Evolutionary conservation across 305 asterid species (phyloP).

Genomic region (Lippia alba): DNA sequence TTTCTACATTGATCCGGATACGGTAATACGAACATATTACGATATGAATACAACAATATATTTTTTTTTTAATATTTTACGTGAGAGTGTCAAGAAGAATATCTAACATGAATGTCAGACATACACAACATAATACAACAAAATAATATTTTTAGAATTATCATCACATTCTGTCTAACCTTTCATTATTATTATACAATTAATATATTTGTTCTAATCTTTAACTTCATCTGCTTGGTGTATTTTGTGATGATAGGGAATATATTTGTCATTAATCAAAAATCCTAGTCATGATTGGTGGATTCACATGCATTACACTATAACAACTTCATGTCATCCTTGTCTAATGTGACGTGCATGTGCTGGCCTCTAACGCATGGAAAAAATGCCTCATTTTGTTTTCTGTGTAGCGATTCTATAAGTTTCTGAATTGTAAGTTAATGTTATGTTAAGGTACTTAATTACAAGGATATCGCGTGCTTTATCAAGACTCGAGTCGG

Average conservation of each 20-base stretch:
- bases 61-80: too few relatives aligned
- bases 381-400: not conserved
- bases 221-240: not conserved
- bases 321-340: not conserved
- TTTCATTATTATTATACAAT: not conserved
- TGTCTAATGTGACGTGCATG: conserved; percentile 21
- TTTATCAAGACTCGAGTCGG: too few relatives aligned
- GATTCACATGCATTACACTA: conserved; percentile 33
- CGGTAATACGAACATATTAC: too few relatives aligned
- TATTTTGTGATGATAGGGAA: not conserved
- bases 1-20: too few relatives aligned
- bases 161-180: not conserved
- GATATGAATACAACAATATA: too few relatives aligned
- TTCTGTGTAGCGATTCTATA: not conserved
- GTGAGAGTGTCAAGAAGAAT: too few relatives aligned
- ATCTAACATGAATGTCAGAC: too few relatives aligned
- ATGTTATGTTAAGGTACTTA: too few relatives aligned
- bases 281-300: conserved; percentile 13
- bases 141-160: not conserved
- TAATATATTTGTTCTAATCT: not conserved
- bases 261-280: conserved; percentile 1
- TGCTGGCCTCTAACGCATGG: not conserved
- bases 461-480: too few relatives aligned
- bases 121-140: too few relatives aligned
- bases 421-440: too few relatives aligned